Evolutionary conservation across 371 early-diverging fungal genomes (phyloP).

Genomic region (Massospora cicadina): DNA sequence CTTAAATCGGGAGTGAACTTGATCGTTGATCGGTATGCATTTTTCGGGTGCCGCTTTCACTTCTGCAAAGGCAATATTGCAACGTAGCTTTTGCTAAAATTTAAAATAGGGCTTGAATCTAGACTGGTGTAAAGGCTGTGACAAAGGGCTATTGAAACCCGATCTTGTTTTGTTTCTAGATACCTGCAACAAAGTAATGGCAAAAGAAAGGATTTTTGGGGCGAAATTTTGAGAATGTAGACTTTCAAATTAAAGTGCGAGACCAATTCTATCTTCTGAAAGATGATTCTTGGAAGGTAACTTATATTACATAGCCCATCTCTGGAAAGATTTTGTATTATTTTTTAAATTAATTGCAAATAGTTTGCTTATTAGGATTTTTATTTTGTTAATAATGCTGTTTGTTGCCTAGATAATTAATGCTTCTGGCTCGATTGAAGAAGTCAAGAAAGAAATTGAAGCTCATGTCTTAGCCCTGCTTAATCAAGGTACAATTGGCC

Average conservation of each 20-base stretch:
- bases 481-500: background rate
- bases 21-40: constrained; percentile 94
- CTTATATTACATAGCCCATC: background rate
- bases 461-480: background rate
- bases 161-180: constrained; percentile 86
- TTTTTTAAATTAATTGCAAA: background rate
- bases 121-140: constrained; percentile 79
- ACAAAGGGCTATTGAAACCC: constrained; percentile 74
- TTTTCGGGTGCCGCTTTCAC: constrained; percentile 94
- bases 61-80: constrained; percentile 49
- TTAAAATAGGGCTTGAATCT: constrained; percentile 45
- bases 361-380: background rate
- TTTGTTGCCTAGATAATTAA: background rate
- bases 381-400: background rate
- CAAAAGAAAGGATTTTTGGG: constrained; percentile 78
- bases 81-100: background rate
- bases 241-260: constrained; percentile 67
- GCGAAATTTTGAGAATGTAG: constrained; percentile 83
- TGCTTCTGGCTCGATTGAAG: background rate
- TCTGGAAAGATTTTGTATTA: background rate
- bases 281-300: constrained; percentile 40
- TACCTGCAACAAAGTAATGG: constrained; percentile 52
- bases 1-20: constrained; percentile 49
- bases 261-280: constrained; percentile 32
- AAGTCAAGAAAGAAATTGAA: background rate